Evolutionary conservation across 1,284 basidiomycete species (phyloP).

Genomic region (Sporisorium graminicola): DNA sequence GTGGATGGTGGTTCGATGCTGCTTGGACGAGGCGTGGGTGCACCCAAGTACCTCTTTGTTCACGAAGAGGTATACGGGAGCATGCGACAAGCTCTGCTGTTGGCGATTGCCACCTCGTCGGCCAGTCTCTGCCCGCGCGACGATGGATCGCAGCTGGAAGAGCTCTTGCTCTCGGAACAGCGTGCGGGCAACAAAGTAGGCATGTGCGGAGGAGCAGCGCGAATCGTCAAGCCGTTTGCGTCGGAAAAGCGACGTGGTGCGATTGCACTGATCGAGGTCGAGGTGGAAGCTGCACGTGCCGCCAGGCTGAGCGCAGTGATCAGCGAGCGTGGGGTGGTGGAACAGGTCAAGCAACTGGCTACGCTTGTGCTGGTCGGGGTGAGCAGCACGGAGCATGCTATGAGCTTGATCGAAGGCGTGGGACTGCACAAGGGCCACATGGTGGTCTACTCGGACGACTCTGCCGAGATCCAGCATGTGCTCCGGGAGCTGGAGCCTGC

Average conservation of each 20-base stretch:
- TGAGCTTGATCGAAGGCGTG: conserved; percentile 9
- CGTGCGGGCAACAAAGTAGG: conserved; percentile 6
- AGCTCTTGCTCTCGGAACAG: conserved; percentile 7
- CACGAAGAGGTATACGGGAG: conserved; percentile 13
- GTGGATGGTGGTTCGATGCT: conserved; percentile 10
- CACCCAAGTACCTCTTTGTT: conserved; percentile 25
- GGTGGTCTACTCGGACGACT: conserved; percentile 21
- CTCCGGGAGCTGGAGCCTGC: conserved; percentile 18
- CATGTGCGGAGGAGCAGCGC: conserved; percentile 2
- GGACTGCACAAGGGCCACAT: conserved; percentile 18
- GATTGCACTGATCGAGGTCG: conserved; percentile 15
- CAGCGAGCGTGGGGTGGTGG: conserved; percentile 11
- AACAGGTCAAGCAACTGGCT: conserved; percentile 15
- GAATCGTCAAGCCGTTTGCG: conserved; percentile 19
- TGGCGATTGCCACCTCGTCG: conserved; percentile 18
- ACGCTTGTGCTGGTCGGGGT: conserved; percentile 19
- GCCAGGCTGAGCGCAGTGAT: conserved; percentile 16
- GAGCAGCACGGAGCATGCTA: conserved; percentile 30
- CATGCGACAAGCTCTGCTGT: conserved; percentile 12
- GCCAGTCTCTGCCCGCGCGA: conserved; percentile 14
- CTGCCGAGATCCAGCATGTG: conserved; percentile 22
- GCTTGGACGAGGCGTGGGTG: conserved; percentile 16
- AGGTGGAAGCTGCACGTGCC: conserved; percentile 10
- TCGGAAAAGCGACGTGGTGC: conserved; percentile 19
- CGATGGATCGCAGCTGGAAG: conserved; percentile 17